These are phyloP conservation scores for Penicillium freii DNA, from an alignment of 2,329 filamentous ascomycete genomes.

Conservation along the genomic window DNA sequence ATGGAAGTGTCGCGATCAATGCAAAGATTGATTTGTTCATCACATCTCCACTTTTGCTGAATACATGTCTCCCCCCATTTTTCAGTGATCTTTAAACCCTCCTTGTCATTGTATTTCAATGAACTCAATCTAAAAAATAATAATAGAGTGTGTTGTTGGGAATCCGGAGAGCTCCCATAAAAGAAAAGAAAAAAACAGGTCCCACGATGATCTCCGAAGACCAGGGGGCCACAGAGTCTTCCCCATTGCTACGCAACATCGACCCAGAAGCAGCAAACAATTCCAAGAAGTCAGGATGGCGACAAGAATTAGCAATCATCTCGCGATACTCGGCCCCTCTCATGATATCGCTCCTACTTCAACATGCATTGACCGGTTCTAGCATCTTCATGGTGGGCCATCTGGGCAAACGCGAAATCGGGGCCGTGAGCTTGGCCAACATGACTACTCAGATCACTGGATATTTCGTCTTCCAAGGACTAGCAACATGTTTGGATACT, in stretches of 20 bases:
- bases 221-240: slow-evolving; percentile 2
- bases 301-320: slow-evolving; percentile 70
- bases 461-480: slow-evolving; percentile 71
- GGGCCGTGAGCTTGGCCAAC: slow-evolving; percentile 62
- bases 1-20: not conserved
- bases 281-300: slow-evolving; percentile 9
- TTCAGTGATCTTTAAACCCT: not conserved
- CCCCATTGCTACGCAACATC: slow-evolving; percentile 3
- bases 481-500: slow-evolving; percentile 83
- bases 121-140: not conserved
- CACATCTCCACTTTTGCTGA: not conserved
- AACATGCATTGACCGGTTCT: slow-evolving; percentile 74
- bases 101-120: not conserved
- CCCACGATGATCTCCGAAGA: slow-evolving; percentile 1
- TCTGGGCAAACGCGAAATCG: slow-evolving; percentile 65
- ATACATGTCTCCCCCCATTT: not conserved
- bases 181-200: no score
- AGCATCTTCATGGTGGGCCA: slow-evolving; percentile 73
- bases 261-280: slow-evolving; percentile 1
- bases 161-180: not conserved
- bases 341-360: slow-evolving; percentile 68
- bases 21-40: slow-evolving; percentile 1
- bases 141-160: not conserved
- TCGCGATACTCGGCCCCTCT: slow-evolving; percentile 65
- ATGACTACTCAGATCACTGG: slow-evolving; percentile 77